Conservation (phyloP, 139 green algal genomes). For the Penium margaritaceum region DNA sequence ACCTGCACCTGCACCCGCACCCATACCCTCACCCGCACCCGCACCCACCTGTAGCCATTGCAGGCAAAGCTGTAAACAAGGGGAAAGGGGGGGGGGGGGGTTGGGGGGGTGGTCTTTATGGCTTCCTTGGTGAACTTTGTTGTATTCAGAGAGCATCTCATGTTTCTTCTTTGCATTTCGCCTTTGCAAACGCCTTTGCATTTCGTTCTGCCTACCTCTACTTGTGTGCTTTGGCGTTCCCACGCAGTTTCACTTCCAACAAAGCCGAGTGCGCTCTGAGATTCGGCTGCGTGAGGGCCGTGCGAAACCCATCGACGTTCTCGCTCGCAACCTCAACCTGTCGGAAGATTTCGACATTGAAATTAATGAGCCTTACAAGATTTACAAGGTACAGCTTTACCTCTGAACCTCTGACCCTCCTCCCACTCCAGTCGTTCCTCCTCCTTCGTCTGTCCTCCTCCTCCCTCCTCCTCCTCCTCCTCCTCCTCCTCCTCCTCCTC, state of each 20-base stretch:
- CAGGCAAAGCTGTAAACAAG: no score
- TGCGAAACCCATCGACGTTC: conserved; percentile 49
- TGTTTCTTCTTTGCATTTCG: no score
- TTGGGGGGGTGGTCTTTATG: no score
- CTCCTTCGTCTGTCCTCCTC: conserved; percentile 1
- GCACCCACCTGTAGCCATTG: no score
- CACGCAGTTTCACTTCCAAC: conserved; percentile 48
- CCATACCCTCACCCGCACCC: no score
- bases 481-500: conserved; percentile 5
- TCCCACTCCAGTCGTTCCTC: not conserved
- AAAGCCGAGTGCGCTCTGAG: conserved; percentile 34
- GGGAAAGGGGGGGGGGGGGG: no score
- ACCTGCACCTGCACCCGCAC: no score
- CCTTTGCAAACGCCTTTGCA: no score
- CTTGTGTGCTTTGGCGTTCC: no score
- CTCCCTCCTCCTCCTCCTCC: not conserved
- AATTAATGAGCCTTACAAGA: conserved; percentile 39
- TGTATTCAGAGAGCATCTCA: no score
- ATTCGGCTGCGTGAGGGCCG: conserved; percentile 48
- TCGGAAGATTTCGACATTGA: conserved; percentile 36
- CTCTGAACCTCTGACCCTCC: not conserved
- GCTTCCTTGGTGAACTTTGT: no score
- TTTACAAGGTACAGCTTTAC: conserved; percentile 30
- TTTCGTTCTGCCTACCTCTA: no score
- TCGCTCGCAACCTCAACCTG: conserved; percentile 41